Percentiles rank a stretch among this genome's conserved stretches.
Evolutionary conservation across 225 moss, liverwort and hornwort genomes (phyloP).

Genomic region (Pleurozium schreberi): DNA sequence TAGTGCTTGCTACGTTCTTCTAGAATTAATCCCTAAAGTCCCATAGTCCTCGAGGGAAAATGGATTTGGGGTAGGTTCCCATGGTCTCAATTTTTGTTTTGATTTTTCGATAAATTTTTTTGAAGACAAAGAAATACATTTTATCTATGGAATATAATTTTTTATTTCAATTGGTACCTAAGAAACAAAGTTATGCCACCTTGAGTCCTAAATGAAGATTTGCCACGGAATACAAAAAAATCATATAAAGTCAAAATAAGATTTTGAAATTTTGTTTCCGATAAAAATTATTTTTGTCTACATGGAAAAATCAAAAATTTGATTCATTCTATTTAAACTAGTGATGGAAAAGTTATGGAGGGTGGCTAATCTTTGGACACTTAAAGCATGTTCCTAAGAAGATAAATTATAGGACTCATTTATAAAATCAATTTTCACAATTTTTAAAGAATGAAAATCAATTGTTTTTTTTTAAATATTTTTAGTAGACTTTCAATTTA

Average conservation of each 20-base stretch:
- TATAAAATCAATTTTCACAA: background rate
- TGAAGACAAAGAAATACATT: background rate
- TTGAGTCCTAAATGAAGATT: background rate
- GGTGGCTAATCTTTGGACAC: background rate
- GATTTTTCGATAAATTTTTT: background rate
- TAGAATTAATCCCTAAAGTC: background rate
- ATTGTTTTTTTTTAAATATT: background rate
- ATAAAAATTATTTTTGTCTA: background rate
- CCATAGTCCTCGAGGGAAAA: background rate
- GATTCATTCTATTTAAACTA: background rate
- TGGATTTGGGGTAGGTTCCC: background rate
- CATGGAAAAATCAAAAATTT: background rate
- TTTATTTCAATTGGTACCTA: fast-evolving
- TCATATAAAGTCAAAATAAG: background rate
- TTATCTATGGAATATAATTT: background rate
- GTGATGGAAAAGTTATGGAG: fast-evolving
- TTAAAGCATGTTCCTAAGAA: background rate
- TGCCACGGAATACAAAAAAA: fast-evolving
- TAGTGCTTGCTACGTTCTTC: too few species aligned
- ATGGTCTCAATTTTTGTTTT: background rate
- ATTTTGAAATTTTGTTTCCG: background rate
- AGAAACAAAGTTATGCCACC: too few species aligned
- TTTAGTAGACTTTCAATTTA: background rate
- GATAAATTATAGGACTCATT: background rate
- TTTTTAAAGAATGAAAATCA: background rate